Conservation (phyloP, 2,329 filamentous ascomycete genomes). For the Boeremia exigua region DNA sequence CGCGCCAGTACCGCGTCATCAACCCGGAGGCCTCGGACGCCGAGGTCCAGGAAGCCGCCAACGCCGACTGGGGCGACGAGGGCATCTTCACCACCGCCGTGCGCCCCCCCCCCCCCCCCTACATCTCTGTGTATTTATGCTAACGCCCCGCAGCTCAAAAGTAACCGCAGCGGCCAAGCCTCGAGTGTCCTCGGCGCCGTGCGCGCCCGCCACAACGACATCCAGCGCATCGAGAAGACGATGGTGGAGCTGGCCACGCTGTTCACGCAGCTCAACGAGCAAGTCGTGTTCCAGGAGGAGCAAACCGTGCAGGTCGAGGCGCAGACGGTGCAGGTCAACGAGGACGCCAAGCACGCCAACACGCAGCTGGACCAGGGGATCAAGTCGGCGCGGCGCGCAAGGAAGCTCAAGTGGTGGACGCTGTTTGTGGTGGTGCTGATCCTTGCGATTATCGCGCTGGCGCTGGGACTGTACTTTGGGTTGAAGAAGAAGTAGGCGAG, state of each 20-base stretch:
- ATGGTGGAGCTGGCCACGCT: conserved; percentile 72
- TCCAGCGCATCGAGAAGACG: conserved; percentile 79
- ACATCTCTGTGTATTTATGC: not conserved
- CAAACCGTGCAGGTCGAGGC: conserved; percentile 67
- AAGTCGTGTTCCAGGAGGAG: conserved; percentile 74
- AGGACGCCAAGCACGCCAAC: conserved; percentile 73
- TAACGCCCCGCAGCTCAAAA: conserved; percentile 65
- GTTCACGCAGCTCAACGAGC: conserved; percentile 76
- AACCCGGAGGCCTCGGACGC: conserved; percentile 79
- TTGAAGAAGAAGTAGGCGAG: conserved; percentile 30
- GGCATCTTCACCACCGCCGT: conserved; percentile 84
- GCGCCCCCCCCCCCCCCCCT: conserved; percentile 51
- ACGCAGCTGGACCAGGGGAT: conserved; percentile 72
- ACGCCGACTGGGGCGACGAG: conserved; percentile 77
- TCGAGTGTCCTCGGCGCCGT: conserved; percentile 77
- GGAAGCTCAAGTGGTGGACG: conserved; percentile 85
- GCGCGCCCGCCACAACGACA: conserved; percentile 81
- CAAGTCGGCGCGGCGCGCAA: conserved; percentile 67
- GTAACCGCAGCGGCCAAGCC: conserved; percentile 76
- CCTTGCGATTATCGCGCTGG: conserved; percentile 56
- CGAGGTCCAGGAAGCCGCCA: conserved; percentile 72
- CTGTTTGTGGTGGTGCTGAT: conserved; percentile 62
- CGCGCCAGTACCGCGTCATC: conserved; percentile 80
- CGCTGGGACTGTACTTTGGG: conserved; percentile 58
- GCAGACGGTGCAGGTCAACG: conserved; percentile 69